A percentile compares a stretch with the other conserved stretches of the same genome.
These are phyloP conservation scores for Asterella californica DNA, from an alignment of 225 moss, liverwort and hornwort genomes.

Conservation along the genomic window DNA sequence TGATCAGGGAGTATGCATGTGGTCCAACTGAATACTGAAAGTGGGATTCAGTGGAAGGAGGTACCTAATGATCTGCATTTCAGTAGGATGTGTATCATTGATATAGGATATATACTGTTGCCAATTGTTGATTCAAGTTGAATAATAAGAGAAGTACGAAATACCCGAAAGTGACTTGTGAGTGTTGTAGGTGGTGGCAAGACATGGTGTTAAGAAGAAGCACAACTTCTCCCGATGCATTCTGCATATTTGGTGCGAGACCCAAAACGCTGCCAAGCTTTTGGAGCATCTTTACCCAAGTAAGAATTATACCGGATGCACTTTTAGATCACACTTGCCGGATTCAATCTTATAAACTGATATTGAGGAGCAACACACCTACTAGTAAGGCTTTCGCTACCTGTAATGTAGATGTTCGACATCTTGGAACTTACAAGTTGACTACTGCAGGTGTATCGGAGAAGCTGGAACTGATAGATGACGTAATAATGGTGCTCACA, in stretches of 20 bases:
- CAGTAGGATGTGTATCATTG: no score
- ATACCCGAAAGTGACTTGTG: not conserved
- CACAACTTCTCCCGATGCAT: constrained; percentile 66
- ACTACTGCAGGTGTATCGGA: constrained; percentile 39
- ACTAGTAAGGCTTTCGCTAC: not conserved
- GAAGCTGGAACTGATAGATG: constrained; percentile 49
- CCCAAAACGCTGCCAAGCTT: constrained; percentile 55
- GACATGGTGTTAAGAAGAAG: constrained; percentile 54
- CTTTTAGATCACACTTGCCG: not conserved
- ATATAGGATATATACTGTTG: no score
- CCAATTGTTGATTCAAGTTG: no score
- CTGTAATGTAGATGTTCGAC: not conserved
- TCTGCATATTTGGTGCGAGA: constrained; percentile 81
- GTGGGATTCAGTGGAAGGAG: no score
- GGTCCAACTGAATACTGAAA: no score
- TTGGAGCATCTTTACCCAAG: constrained; percentile 28
- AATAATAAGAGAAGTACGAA: no score
- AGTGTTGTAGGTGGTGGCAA: constrained; percentile 54
- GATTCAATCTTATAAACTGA: not conserved
- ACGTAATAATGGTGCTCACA: constrained; percentile 63
- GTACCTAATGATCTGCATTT: no score
- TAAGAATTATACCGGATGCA: not conserved
- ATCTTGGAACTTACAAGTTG: not conserved
- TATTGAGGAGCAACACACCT: not conserved
- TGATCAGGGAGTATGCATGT: no score